Evolutionary conservation across 257 asterid species (phyloP), one percentile per base, ranked within the genome.

Genomic region (Scutellaria baicalensis): DNA sequence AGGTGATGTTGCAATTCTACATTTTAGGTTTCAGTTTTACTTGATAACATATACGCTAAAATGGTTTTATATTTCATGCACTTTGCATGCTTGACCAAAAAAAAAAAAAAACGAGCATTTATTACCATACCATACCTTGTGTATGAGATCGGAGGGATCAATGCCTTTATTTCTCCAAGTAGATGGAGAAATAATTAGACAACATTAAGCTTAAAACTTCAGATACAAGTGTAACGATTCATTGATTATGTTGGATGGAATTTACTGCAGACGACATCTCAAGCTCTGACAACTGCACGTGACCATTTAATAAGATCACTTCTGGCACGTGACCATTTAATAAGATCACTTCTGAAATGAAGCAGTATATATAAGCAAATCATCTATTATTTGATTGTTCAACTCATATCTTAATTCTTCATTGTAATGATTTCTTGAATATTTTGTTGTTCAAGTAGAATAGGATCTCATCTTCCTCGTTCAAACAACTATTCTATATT

Each of bases 1-100:
- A 93, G 95, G 97, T 90, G 77, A 71, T 69, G 40, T 35, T 48
- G 13, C 40, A 8, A 18, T 36, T 38, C 59, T 42, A 49, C 66
- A 27, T 17, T 14, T 40, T n/a, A 11, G 36, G 12, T 20, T 65
- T n/a, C 14, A 3, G 3, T 35, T 44, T 17, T 66, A 18, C 31
- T 23, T 6, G 13, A 36, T 20, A 20, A 13, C n/a, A 12, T 11
- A 21, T 18, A 17, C 23, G 12, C 69, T 23, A 0, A 57, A 27
- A 23, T 56, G 4, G 1, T 51, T 3, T 12, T 51, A 16, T 16
- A 10, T 49, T 14, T n/a, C n/a, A n/a, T 1, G 55, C 4, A 6
- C 17, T 6, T 16, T 49, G 31, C 31, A 3, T 23, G 31, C 31
- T 23, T 23, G 31, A 23, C 31, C 1, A 23, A 23, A n/a, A n/a